Evolutionary conservation across 2,329 filamentous ascomycete genomes (phyloP).

Genomic region (Trichoderma oligosporum): DNA sequence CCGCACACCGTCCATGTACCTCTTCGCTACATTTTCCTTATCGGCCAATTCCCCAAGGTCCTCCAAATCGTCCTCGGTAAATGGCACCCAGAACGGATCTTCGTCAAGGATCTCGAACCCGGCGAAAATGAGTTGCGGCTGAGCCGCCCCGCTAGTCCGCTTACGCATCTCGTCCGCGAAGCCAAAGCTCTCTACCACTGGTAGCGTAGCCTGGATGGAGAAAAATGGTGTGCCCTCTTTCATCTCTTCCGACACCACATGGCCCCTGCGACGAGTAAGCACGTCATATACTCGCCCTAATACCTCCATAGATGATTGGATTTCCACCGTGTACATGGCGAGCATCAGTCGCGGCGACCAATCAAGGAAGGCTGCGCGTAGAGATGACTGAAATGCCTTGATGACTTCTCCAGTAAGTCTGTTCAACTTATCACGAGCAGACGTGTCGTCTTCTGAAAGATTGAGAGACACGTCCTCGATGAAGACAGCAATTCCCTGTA

Average conservation of each 20-base stretch:
- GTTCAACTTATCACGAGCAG: conserved; percentile 64
- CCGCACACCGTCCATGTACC: conserved; percentile 89
- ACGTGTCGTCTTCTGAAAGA: conserved; percentile 50
- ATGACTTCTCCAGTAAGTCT: conserved; percentile 91
- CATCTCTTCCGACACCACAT: conserved; percentile 84
- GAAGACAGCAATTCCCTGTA: conserved; percentile 89
- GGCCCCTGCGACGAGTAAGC: conserved; percentile 88
- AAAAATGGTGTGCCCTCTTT: conserved; percentile 97
- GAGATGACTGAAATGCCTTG: conserved; percentile 78
- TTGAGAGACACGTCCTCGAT: conserved; percentile 72
- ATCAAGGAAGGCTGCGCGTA: conserved; percentile 83
- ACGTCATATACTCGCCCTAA: conserved; percentile 94
- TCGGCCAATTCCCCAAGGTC: conserved; percentile 93
- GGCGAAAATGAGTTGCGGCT: conserved; percentile 88
- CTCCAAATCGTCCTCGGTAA: conserved; percentile 93
- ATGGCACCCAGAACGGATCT: conserved; percentile 97
- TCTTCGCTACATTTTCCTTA: conserved; percentile 90
- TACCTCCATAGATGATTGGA: conserved; percentile 93
- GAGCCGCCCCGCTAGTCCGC: conserved; percentile 82
- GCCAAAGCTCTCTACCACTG: conserved; percentile 92
- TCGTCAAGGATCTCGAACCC: conserved; percentile 92
- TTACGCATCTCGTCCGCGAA: conserved; percentile 97
- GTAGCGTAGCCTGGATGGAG: conserved; percentile 82
- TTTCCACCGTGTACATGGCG: conserved; percentile 97
- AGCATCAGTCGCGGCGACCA: conserved; percentile 95